These are phyloP conservation scores for Clavaria fumosa DNA, from an alignment of 768 basidiomycete genomes.

Conservation along the genomic window DNA sequence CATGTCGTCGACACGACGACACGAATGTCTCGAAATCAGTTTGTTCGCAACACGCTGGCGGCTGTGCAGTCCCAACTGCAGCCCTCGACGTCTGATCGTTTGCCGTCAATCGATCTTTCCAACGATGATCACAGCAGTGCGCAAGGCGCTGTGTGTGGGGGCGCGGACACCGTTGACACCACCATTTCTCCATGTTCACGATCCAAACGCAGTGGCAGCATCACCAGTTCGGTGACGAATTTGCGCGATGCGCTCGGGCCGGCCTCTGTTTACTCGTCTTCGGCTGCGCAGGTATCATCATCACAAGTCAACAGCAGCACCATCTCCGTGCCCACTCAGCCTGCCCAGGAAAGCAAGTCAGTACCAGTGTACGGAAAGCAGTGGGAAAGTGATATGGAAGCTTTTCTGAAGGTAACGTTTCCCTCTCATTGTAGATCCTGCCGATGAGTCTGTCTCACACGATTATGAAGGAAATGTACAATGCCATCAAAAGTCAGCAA, in stretches of 20 bases:
- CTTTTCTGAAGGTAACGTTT: conserved; percentile 53
- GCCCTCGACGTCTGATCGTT: conserved; percentile 28
- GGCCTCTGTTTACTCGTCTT: conserved; percentile 17
- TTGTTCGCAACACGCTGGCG: conserved; percentile 80
- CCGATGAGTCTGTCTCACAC: too few relatives aligned
- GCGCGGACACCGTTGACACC: conserved; percentile 30
- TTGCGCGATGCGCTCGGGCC: conserved; percentile 41
- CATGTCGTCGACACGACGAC: conserved; percentile 83
- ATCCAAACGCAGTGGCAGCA: conserved; percentile 67
- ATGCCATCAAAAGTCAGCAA: conserved; percentile 78
- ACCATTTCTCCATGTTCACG: conserved; percentile 22
- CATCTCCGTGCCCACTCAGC: conserved; percentile 44
- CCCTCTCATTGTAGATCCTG: not conserved
- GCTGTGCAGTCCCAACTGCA: conserved; percentile 72
- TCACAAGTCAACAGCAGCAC: conserved; percentile 42
- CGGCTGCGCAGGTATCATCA: conserved; percentile 15
- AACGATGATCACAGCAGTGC: conserved; percentile 53
- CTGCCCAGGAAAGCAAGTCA: conserved; percentile 20
- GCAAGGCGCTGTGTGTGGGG: conserved; percentile 39
- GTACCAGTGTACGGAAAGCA: conserved; percentile 38
- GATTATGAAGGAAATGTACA: conserved; percentile 87
- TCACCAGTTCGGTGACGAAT: conserved; percentile 73
- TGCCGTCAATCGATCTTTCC: conserved; percentile 47
- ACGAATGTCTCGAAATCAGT: conserved; percentile 86
- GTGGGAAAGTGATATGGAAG: conserved; percentile 85